phyloP scores from a whole-genome alignment of 768 basidiomycete species.

The Strobilomyces dryophilus region DNA sequence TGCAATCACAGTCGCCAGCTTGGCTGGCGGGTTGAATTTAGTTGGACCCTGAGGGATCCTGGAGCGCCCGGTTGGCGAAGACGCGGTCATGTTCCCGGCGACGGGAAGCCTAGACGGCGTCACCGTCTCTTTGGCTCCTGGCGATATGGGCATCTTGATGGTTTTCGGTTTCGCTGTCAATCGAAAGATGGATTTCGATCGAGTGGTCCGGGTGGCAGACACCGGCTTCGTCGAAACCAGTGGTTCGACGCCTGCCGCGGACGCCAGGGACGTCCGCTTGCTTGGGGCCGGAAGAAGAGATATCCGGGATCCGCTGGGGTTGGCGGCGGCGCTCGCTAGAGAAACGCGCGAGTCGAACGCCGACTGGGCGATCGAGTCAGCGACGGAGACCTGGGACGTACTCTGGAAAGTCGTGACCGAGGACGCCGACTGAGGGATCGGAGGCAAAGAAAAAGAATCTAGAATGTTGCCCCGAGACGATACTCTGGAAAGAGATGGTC shows the following conservation, averaged over 20 bases:
- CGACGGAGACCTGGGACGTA: conserved; percentile 21
- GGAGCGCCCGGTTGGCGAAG: conserved; percentile 9
- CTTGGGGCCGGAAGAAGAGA: conserved; percentile 23
- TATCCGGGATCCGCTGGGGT: conserved; percentile 13
- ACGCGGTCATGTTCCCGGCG: not conserved
- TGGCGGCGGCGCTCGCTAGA: not conserved
- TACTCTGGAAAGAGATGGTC: conserved; percentile 17
- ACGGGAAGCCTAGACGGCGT: conserved; percentile 16
- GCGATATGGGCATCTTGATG: conserved; percentile 11
- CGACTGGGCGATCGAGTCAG: conserved; percentile 1
- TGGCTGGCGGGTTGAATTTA: conserved; percentile 29
- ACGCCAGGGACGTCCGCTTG: conserved; percentile 28
- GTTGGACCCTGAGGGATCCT: conserved; percentile 22
- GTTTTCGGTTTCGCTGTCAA: conserved; percentile 25
- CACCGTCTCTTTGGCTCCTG: not conserved
- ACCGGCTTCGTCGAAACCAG: conserved; percentile 2
- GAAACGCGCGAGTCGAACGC: conserved; percentile 21
- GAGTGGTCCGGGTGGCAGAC: not conserved
- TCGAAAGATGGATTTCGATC: conserved; percentile 31
- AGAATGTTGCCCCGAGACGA: conserved; percentile 17
- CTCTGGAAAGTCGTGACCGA: conserved; percentile 23
- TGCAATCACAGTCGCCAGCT: conserved; percentile 28
- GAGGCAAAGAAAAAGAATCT: conserved; percentile 13
- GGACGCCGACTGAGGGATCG: conserved; percentile 29
- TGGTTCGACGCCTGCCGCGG: conserved; percentile 20